Evolutionary conservation across 768 basidiomycete species (phyloP).

Genomic region (Lactifluus echinatus): DNA sequence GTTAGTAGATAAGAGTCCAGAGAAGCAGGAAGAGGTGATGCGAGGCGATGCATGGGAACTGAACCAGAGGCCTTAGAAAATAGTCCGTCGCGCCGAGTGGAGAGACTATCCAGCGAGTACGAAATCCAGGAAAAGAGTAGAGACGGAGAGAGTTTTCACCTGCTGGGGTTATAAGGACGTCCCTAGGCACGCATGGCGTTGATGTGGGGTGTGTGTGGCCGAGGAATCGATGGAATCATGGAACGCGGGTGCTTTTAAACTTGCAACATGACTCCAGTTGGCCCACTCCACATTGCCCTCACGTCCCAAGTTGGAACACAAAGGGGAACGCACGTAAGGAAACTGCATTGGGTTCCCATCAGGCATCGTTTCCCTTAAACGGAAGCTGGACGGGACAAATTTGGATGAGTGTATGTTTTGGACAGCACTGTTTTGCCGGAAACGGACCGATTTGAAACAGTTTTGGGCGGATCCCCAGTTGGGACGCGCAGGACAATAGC

Average conservation of each 20-base stretch:
- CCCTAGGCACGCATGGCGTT: background rate
- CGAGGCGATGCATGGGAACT: background rate
- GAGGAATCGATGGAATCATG: background rate
- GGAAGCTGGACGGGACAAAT: background rate
- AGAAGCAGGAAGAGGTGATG: background rate
- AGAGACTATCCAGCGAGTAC: background rate
- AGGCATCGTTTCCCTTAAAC: background rate
- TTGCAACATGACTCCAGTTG: background rate
- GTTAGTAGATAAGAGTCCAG: too few species aligned
- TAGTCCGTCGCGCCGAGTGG: background rate
- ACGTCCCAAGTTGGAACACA: constrained; percentile 10
- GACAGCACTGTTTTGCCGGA: background rate
- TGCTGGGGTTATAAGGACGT: background rate
- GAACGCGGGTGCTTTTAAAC: constrained; percentile 6
- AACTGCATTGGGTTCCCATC: constrained; percentile 8
- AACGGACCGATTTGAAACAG: background rate
- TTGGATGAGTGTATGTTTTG: background rate
- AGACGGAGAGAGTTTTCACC: background rate
- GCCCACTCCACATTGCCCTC: background rate
- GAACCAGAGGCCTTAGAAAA: background rate
- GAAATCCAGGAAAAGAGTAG: background rate
- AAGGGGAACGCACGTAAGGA: constrained; percentile 11
- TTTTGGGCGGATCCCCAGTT: background rate
- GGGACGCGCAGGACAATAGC: constrained; percentile 10
- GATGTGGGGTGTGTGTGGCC: background rate